Conservation (phyloP, 352 stramenopile genomes). For the Phytophthora palmivora region DNA sequence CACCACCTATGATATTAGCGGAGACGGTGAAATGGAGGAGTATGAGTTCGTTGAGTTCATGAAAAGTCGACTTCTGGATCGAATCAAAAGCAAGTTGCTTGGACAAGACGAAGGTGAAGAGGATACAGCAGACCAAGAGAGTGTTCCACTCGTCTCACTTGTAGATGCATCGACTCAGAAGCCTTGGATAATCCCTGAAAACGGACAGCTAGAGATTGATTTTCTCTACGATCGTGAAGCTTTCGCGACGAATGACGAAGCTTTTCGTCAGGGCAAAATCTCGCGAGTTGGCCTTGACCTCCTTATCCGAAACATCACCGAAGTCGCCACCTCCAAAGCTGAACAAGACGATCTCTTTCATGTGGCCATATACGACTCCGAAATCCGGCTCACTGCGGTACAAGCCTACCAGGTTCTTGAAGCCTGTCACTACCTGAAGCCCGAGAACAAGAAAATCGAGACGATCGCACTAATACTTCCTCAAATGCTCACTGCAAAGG, state of each 20-base stretch:
- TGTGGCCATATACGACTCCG: constrained; percentile 79
- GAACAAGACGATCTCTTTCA: constrained; percentile 84
- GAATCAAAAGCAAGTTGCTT: constrained; percentile 62
- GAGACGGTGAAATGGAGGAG: constrained; percentile 82
- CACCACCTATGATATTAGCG: constrained; percentile 75
- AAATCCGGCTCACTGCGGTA: constrained; percentile 78
- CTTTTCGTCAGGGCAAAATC: constrained; percentile 61
- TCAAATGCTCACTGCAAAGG: constrained; percentile 87
- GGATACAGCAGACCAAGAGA: constrained; percentile 10
- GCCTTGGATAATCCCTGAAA: constrained; percentile 70
- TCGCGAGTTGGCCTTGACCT: constrained; percentile 72
- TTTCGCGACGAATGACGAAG: constrained; percentile 65
- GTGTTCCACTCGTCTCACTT: constrained; percentile 35
- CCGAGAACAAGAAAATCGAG: constrained; percentile 62
- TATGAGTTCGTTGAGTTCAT: constrained; percentile 88
- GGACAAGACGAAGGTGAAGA: constrained; percentile 15
- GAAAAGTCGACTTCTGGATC: constrained; percentile 64
- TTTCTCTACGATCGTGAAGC: constrained; percentile 85
- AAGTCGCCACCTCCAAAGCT: constrained; percentile 54
- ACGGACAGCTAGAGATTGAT: constrained; percentile 70
- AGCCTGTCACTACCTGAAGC: constrained; percentile 69
- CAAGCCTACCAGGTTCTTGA: constrained; percentile 88
- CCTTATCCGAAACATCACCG: constrained; percentile 76
- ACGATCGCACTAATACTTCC: constrained; percentile 75
- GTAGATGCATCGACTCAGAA: constrained; percentile 64